phyloP scores from a whole-genome alignment of 495 filamentous ascomycete species.

The Clavariopsis aquatica region DNA sequence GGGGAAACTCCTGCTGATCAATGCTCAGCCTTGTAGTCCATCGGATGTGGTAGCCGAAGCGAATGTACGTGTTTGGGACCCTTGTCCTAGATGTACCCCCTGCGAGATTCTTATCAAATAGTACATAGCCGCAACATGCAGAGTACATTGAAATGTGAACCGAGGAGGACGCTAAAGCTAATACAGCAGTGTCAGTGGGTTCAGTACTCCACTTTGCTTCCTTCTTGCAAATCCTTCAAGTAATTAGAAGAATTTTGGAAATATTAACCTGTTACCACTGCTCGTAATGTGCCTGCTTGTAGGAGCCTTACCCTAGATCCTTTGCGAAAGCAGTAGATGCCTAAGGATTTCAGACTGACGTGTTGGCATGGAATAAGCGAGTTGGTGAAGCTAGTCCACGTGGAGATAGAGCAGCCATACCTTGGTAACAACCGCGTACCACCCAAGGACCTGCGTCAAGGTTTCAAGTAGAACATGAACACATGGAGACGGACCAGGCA shows the following conservation, averaged over 20 bases:
- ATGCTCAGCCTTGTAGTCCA: not conserved
- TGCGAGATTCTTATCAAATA: constrained; percentile 12
- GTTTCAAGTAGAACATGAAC: not conserved
- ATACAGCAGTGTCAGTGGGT: not conserved
- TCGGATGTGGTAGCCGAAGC: constrained; percentile 4
- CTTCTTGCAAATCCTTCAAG: too few species aligned
- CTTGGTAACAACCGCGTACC: not conserved
- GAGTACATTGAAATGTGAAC: constrained; percentile 8
- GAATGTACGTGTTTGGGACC: constrained; percentile 7
- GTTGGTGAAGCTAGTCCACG: not conserved
- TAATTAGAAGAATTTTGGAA: too few species aligned
- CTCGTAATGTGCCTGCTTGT: too few species aligned
- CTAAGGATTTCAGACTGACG: not conserved
- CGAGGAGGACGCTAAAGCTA: not conserved
- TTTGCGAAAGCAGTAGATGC: not conserved
- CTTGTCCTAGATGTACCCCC: constrained; percentile 5
- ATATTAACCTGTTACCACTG: too few species aligned
- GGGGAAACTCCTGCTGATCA: not conserved
- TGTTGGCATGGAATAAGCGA: not conserved
- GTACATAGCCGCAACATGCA: constrained; percentile 13
- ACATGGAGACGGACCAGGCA: too few species aligned
- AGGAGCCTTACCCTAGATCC: not conserved
- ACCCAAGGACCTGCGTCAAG: not conserved
- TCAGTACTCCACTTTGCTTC: too few species aligned
- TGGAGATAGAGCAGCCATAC: too few species aligned